Evolutionary conservation across 2,329 filamentous ascomycete species (phyloP).

Genomic region (Conoideocrella luteorostrata): DNA sequence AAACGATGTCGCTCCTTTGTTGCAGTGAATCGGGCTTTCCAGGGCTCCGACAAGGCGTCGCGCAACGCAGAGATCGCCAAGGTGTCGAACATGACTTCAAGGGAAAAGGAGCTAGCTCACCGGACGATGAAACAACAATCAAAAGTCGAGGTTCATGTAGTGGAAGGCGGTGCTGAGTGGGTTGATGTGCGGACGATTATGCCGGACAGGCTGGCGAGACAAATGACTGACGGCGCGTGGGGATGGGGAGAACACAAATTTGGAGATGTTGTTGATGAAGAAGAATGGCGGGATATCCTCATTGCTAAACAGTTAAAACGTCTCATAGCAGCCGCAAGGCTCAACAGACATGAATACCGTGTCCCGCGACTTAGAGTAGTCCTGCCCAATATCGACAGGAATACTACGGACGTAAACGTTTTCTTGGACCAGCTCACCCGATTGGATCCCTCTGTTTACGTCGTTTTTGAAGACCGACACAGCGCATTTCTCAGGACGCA

Average conservation of each 20-base stretch:
- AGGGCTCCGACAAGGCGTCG: slow-evolving; percentile 22
- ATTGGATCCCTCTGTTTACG: slow-evolving; percentile 24
- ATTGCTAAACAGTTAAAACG: slow-evolving; percentile 26
- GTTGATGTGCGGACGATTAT: slow-evolving; percentile 24
- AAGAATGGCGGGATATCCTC: slow-evolving; percentile 28
- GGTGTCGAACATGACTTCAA: slow-evolving; percentile 13
- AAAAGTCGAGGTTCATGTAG: slow-evolving; percentile 28
- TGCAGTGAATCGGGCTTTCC: slow-evolving; percentile 26
- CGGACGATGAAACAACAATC: slow-evolving; percentile 26
- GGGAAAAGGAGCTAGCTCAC: slow-evolving; percentile 23
- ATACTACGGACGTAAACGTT: slow-evolving; percentile 22
- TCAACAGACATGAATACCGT: slow-evolving; percentile 30
- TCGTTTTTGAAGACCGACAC: slow-evolving; percentile 25
- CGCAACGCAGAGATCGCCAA: slow-evolving; percentile 18
- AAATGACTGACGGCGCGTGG: slow-evolving; percentile 37
- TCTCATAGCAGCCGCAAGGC: slow-evolving; percentile 29
- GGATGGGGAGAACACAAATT: slow-evolving; percentile 30
- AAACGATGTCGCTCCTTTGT: slow-evolving; percentile 25
- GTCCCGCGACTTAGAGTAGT: slow-evolving; percentile 29
- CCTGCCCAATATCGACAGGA: slow-evolving; percentile 25
- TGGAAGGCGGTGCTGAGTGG: slow-evolving; percentile 29
- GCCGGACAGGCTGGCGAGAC: slow-evolving; percentile 27
- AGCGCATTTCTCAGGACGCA: slow-evolving; percentile 19
- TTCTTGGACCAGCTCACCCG: slow-evolving; percentile 25
- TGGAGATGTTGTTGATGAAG: slow-evolving; percentile 23